Conservation (phyloP, 225 moss, liverwort and hornwort species). For the Straminergon stramineum region DNA sequence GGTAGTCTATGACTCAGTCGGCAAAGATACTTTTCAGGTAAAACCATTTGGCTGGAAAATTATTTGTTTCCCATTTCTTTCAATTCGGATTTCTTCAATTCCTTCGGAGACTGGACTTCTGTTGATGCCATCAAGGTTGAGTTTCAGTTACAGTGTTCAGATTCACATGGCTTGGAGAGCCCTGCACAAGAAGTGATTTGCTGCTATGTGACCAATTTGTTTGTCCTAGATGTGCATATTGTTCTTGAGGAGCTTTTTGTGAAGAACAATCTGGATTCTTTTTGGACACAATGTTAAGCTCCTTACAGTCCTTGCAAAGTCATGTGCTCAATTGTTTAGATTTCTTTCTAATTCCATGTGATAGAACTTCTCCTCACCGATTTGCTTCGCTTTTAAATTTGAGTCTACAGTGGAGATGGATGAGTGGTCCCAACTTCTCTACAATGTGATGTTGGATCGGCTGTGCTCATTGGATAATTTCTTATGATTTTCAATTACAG, state of each 20-base stretch:
- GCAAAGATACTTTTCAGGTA: conserved; percentile 78
- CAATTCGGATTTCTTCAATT: background rate
- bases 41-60: background rate
- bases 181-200: background rate
- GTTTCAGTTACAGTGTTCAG: background rate
- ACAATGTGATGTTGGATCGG: background rate
- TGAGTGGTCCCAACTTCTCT: background rate
- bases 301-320: background rate
- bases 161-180: background rate
- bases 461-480: background rate
- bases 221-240: background rate
- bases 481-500: background rate
- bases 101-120: background rate
- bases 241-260: background rate
- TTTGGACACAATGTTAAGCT: background rate
- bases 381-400: background rate
- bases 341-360: background rate
- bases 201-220: background rate
- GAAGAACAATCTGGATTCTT: background rate
- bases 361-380: background rate
- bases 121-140: background rate
- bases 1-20: conserved; percentile 82
- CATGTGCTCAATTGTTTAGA: background rate
- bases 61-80: background rate
- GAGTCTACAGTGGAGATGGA: background rate